A percentile compares a stretch with the other conserved stretches of the same genome.
Conservation (phyloP, 164 flowering plant species). For the Brasenia schreberi region DNA sequence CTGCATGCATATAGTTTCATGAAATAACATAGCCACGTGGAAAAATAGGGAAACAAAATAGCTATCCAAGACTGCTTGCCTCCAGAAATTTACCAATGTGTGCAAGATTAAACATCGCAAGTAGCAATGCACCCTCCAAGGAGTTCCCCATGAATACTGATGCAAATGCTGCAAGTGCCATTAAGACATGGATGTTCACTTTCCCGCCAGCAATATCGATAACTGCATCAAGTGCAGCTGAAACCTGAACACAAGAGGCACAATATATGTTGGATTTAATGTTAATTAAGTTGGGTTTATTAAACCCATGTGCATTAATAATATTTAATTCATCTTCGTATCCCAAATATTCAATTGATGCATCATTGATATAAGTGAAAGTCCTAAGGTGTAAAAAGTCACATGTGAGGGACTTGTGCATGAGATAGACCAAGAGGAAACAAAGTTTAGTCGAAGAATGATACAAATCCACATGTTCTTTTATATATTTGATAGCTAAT, state of each 20-base stretch:
- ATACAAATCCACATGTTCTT: too few species aligned
- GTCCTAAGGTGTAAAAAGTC: not conserved
- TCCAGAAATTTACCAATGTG: constrained; percentile 58
- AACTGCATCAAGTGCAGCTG: constrained; percentile 84
- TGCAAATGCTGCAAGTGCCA: constrained; percentile 98
- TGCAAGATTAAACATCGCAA: constrained; percentile 95
- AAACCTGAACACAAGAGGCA: constrained; percentile 35
- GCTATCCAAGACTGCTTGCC: not conserved
- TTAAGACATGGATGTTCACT: constrained; percentile 89
- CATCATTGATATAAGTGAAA: not conserved
- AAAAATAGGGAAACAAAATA: not conserved
- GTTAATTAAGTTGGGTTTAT: not conserved
- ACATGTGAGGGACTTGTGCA: not conserved
- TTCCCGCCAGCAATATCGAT: constrained; percentile 78
- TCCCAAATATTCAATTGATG: too few species aligned
- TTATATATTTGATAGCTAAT: too few species aligned
- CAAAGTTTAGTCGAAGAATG: too few species aligned
- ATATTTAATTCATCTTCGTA: too few species aligned
- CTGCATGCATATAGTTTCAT: constrained; percentile 27
- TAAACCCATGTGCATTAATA: too few species aligned
- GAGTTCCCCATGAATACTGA: constrained; percentile 90
- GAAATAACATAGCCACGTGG: not conserved
- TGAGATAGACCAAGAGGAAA: not conserved
- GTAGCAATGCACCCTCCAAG: constrained; percentile 92
- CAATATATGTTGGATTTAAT: not conserved